A percentile compares a stretch with the other conserved stretches of the same genome.
phyloP scores from a whole-genome alignment of 1,284 basidiomycete genomes.

The Cutaneotrichosporon sp. region DNA sequence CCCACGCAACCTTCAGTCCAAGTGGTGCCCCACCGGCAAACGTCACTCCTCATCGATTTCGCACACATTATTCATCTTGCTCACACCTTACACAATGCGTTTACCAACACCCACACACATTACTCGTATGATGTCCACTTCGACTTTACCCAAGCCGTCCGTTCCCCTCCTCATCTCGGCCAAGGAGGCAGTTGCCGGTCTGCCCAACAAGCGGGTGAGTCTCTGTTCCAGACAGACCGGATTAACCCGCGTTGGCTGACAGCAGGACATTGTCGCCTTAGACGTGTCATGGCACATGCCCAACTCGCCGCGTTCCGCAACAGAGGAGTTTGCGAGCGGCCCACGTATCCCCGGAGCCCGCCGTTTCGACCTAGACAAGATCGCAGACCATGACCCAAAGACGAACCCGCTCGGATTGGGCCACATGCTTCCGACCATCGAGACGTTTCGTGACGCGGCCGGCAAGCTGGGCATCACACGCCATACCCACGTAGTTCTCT shows the following conservation, averaged over 20 bases:
- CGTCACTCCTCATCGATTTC: not conserved
- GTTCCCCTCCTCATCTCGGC: conserved; percentile 45
- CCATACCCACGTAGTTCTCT: conserved; percentile 81
- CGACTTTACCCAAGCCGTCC: not conserved
- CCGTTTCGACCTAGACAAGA: conserved; percentile 78
- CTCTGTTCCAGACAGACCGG: not conserved
- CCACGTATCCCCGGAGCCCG: conserved; percentile 69
- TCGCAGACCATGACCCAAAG: conserved; percentile 55
- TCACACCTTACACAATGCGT: conserved; percentile 1
- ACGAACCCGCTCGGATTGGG: conserved; percentile 69
- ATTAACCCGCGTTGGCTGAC: not conserved
- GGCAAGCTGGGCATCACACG: conserved; percentile 72
- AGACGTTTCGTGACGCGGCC: conserved; percentile 74
- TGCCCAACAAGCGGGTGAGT: conserved; percentile 22
- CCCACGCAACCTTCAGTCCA: not conserved
- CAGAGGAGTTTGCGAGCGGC: conserved; percentile 47
- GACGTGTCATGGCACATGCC: conserved; percentile 55
- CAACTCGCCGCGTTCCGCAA: conserved; percentile 45
- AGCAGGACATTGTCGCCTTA: conserved; percentile 33
- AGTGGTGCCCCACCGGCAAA: not conserved
- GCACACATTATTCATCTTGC: not conserved
- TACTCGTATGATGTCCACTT: conserved; percentile 8
- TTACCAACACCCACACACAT: not conserved
- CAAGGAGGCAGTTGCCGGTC: conserved; percentile 31
- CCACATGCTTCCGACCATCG: conserved; percentile 85